These are phyloP conservation scores for Zea mays DNA, from an alignment of 176 grass and related monocot genomes.

Conservation along the genomic window Zm-B73-REFERENCE-NAM-5.0 NC_050101.1:29496501-29497000, in stretches of 20 bases:
- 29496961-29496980: neutral
- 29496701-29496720: too few species aligned
- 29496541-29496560: neutral
- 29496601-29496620: too few species aligned
- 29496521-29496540: neutral
- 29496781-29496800: neutral
- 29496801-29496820: slow-evolving; percentile 33
- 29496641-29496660: too few species aligned
- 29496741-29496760: neutral
- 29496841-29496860: neutral
- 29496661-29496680: too few species aligned
- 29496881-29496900: neutral
- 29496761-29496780: slow-evolving; percentile 17
- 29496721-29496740: neutral
- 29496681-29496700: too few species aligned
- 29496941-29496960: too few species aligned
- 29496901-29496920: neutral
- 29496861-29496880: neutral
- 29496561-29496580: neutral
- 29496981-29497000: neutral
- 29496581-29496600: neutral
- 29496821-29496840: slow-evolving; percentile 20
- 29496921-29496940: neutral
- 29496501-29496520: neutral
- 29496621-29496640: too few species aligned